Percentiles rank a stretch among this genome's conserved stretches.
These are phyloP conservation scores for Fusarium chuoi DNA, from an alignment of 2,329 filamentous ascomycete genomes.

Conservation along the genomic window DNA sequence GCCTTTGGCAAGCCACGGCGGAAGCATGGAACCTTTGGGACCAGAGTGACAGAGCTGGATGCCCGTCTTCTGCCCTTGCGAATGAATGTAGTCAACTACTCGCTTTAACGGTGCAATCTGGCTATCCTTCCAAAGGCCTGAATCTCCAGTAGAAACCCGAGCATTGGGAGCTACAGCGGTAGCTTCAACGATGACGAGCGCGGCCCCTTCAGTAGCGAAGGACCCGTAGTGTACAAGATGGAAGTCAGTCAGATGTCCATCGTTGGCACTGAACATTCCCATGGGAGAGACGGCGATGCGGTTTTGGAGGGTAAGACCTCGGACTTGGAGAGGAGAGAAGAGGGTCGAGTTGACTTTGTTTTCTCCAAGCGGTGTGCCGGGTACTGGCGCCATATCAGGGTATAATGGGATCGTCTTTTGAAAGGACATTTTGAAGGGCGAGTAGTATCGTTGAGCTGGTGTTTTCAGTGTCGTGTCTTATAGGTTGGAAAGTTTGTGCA, in stretches of 20 bases:
- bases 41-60: neutral
- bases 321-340: neutral
- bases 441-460: accelerated
- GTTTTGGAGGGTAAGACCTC: neutral
- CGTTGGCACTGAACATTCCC: neutral
- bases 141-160: neutral
- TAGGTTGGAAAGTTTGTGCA: neutral
- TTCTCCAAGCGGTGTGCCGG: accelerated
- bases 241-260: neutral
- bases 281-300: neutral
- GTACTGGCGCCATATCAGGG: accelerated
- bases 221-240: neutral
- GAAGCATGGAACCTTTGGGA: neutral
- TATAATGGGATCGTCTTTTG: neutral
- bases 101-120: neutral
- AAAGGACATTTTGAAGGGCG: neutral
- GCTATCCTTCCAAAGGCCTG: neutral
- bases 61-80: neutral
- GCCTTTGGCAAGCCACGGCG: neutral
- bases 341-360: neutral
- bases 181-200: neutral
- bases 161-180: neutral
- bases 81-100: neutral
- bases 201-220: neutral
- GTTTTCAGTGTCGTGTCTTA: neutral